phyloP scores from a whole-genome alignment of 164 flowering plant genomes.

The Liriodendron chinense region DNA sequence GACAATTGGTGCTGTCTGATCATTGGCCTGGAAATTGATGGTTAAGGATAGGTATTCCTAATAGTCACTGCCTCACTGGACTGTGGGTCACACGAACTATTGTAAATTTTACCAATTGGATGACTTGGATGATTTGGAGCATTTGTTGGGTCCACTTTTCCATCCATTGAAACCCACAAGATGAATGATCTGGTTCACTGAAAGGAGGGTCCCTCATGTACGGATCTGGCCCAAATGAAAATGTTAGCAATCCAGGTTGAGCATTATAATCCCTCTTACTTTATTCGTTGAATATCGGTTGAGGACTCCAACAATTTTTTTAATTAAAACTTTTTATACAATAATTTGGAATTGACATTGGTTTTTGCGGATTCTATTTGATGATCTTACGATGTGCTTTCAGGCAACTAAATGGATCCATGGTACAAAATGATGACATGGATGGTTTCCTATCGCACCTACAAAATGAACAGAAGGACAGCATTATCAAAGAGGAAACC shows the following conservation, averaged over 20 bases:
- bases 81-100: too few relatives aligned
- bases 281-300: not conserved
- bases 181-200: too few relatives aligned
- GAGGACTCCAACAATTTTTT: not conserved
- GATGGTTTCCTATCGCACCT: conserved; percentile 76
- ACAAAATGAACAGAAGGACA: conserved; percentile 67
- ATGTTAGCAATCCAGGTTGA: not conserved
- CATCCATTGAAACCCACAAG: too few relatives aligned
- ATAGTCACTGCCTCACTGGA: not conserved
- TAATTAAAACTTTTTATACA: too few relatives aligned
- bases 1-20: not conserved
- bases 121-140: too few relatives aligned
- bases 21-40: not conserved
- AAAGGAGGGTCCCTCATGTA: too few relatives aligned
- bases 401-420: conserved; percentile 50
- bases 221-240: not conserved
- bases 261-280: not conserved
- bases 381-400: conserved; percentile 2
- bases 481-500: conserved; percentile 57
- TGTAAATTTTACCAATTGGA: too few relatives aligned
- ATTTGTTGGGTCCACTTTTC: too few relatives aligned
- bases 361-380: not conserved
- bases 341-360: not conserved
- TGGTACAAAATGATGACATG: conserved; percentile 63
- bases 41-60: not conserved